phyloP scores from a whole-genome alignment of 2,329 filamentous ascomycete genomes.

The Lanzia echinophila region DNA sequence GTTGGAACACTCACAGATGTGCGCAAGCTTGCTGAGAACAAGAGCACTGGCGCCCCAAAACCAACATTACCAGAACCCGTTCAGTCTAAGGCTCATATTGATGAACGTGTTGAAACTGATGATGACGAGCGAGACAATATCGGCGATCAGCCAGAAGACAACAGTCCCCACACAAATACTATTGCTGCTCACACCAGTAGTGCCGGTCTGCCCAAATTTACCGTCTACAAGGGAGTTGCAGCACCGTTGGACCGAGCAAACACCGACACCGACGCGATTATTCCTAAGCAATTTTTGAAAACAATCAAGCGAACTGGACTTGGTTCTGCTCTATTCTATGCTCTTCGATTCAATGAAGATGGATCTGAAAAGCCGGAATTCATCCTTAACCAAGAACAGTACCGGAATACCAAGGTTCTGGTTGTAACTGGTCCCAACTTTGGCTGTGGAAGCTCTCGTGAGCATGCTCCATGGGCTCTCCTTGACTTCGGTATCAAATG shows the following conservation, averaged over 20 bases:
- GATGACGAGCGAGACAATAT: slow-evolving; percentile 48
- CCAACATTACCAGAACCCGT: slow-evolving; percentile 16
- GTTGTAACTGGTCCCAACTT: slow-evolving; percentile 92
- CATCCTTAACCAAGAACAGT: slow-evolving; percentile 84
- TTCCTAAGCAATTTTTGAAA: slow-evolving; percentile 98
- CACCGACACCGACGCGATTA: slow-evolving; percentile 98
- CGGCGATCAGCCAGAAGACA: slow-evolving; percentile 56
- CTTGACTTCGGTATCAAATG: slow-evolving; percentile 95
- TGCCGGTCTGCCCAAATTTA: slow-evolving; percentile 65
- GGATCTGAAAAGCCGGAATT: slow-evolving; percentile 74
- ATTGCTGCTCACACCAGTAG: slow-evolving; percentile 42
- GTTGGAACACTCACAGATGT: slow-evolving; percentile 89
- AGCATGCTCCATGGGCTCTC: slow-evolving; percentile 95
- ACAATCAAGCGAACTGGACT: slow-evolving; percentile 98
- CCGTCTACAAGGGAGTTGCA: slow-evolving; percentile 74
- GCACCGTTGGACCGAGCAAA: slow-evolving; percentile 84
- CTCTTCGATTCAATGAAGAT: slow-evolving; percentile 69
- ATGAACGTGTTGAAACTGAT: slow-evolving; percentile 46
- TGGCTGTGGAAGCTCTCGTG: slow-evolving; percentile 84
- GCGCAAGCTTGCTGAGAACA: slow-evolving; percentile 58
- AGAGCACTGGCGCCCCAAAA: slow-evolving; percentile 29
- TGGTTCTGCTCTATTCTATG: slow-evolving; percentile 79
- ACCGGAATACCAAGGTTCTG: slow-evolving; percentile 77
- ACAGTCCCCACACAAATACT: slow-evolving; percentile 58
- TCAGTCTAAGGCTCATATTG: slow-evolving; percentile 33